Evolutionary conservation across 768 basidiomycete species (phyloP), one percentile per base, ranked within the genome.

Genomic region (Ephemerocybe angulata): DNA sequence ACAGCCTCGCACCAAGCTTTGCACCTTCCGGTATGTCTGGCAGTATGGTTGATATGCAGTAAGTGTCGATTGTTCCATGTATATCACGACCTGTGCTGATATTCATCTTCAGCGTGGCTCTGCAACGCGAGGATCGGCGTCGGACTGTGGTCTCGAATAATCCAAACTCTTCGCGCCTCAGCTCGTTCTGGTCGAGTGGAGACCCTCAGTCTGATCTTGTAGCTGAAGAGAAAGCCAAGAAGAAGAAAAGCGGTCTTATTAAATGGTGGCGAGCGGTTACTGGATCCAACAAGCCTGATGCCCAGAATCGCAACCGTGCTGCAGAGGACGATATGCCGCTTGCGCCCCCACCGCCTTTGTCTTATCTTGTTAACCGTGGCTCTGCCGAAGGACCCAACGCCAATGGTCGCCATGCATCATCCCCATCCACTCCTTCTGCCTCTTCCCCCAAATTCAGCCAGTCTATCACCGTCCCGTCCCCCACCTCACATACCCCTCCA

Each of bases 21-120:
- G 87, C 89, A 1, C 79, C 81, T n/a, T 89, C 90, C 27, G 88
- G 87, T 7, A 79, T 87, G 65, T 87, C 87, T 3, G 91, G 91
- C 51, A 93, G 91, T 63, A 91, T 93, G 89, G 72, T 93, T 60
- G 88, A 93, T 67, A 93, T 93, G 91, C 91, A 93, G 90, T 93
- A 72, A 59, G 89, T 85, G 1, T 33, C 48, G 46, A 24, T 52
- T 13, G 1, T 42, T 27, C 2, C 25, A 15, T 5, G 3, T 50
- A 49, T 58, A 17, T 41, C 49, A 53, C 25, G 22, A 13, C 50
- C 35, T 43, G 24, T 28, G 41, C 22, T 50, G 41, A 24, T 25
- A n/a, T 49, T 59, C n/a, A 50, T 43, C 58, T 46, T 10, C 60
- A 93, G 90, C 63, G 78, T 93, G 63, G 90, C 89, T 49, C 76